phyloP scores from a whole-genome alignment of 805 yeast genomes.

The Kodamaea kakaduensis region DNA sequence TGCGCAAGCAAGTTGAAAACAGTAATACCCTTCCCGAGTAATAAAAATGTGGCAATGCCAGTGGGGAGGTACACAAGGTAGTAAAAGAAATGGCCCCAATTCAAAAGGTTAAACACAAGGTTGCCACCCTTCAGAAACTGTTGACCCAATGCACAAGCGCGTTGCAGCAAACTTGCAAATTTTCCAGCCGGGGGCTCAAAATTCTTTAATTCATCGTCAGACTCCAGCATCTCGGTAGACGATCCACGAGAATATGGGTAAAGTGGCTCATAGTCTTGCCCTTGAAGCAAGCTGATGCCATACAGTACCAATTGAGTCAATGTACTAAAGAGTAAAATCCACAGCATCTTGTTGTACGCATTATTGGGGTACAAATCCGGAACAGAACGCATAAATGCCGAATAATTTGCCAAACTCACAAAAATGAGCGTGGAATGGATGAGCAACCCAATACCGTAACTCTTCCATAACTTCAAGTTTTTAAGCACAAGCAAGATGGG shows the following conservation, averaged over 20 bases:
- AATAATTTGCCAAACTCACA: conserved; percentile 51
- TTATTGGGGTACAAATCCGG: conserved; percentile 72
- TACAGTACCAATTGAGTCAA: conserved; percentile 54
- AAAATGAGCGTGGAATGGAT: conserved; percentile 45
- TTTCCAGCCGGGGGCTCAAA: not conserved
- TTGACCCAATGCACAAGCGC: not conserved
- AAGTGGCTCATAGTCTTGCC: conserved; percentile 2
- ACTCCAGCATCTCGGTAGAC: conserved; percentile 4
- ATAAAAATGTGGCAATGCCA: conserved; percentile 61
- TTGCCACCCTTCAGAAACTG: not conserved
- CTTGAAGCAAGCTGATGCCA: conserved; percentile 27
- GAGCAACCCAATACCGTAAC: conserved; percentile 17
- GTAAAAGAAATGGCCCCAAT: conserved; percentile 62
- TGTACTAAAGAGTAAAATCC: conserved; percentile 52
- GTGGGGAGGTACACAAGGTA: conserved; percentile 56
- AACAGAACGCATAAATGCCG: conserved; percentile 54
- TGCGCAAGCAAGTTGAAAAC: conserved; percentile 89
- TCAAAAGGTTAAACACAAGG: conserved; percentile 43
- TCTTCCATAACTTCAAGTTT: conserved; percentile 45
- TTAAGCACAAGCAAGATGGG: conserved; percentile 68
- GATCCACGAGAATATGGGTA: conserved; percentile 3
- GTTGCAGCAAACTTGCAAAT: not conserved
- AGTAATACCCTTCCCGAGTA: conserved; percentile 61
- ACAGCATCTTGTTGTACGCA: conserved; percentile 64
- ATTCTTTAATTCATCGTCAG: conserved; percentile 5